A percentile compares a stretch with the other conserved stretches of the same genome.
Evolutionary conservation across 164 flowering plant species (phyloP).

Genomic region (Stephania cephalantha): DNA sequence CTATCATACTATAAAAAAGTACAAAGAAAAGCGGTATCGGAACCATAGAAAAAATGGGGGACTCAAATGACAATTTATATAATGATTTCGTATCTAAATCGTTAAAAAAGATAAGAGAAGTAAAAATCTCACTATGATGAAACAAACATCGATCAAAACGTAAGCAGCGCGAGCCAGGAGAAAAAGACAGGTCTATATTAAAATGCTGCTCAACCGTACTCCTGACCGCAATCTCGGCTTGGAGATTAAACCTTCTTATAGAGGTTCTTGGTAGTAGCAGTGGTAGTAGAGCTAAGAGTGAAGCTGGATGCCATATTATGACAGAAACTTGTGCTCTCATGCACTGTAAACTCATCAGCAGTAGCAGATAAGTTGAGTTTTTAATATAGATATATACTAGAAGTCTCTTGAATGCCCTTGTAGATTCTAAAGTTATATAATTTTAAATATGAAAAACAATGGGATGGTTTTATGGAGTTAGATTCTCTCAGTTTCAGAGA

Average conservation of each 20-base stretch:
- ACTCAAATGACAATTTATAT: too few relatives aligned
- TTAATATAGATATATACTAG: neutral
- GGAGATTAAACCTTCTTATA: constrained; percentile 17
- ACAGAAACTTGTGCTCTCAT: constrained; percentile 15
- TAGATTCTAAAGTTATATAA: neutral
- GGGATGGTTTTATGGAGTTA: neutral
- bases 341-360: neutral
- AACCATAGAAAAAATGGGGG: too few relatives aligned
- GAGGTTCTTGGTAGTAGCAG: constrained; percentile 7
- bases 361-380: neutral
- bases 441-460: neutral
- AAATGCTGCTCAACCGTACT: constrained; percentile 9
- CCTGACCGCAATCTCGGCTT: constrained; percentile 8
- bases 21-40: too few relatives aligned
- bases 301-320: constrained; percentile 10
- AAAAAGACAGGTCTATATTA: constrained; percentile 14
- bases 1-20: neutral
- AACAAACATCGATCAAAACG: constrained; percentile 19
- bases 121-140: constrained; percentile 16
- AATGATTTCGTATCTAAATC: neutral
- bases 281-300: constrained; percentile 1
- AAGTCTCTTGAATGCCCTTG: neutral
- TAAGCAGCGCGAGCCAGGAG: constrained; percentile 7
- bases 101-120: neutral
- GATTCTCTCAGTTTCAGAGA: neutral